These are phyloP conservation scores for Penicillium coffeae DNA, from an alignment of 495 filamentous ascomycete genomes.

Conservation along the genomic window DNA sequence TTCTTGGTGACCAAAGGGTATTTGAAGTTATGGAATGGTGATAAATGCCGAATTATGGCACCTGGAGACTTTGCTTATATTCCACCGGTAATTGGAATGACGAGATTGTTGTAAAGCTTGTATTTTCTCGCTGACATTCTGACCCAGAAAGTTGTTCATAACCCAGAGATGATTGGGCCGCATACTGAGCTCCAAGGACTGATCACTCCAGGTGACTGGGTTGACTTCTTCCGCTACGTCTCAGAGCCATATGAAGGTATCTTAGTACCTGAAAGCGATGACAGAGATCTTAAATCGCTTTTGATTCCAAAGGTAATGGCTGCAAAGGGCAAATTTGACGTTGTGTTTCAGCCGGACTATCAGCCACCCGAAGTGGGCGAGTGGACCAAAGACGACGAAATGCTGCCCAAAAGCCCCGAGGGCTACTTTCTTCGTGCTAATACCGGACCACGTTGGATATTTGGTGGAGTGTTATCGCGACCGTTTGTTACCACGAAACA, in stretches of 20 bases:
- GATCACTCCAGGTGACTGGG: constrained; percentile 50
- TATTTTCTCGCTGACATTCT: too few species aligned
- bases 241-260: constrained; percentile 47
- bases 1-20: constrained; percentile 46
- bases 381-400: constrained; percentile 39
- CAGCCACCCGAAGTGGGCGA: constrained; percentile 34
- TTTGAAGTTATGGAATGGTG: constrained; percentile 46
- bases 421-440: constrained; percentile 42
- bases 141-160: constrained; percentile 40
- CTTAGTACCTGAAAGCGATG: constrained; percentile 45
- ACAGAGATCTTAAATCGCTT: constrained; percentile 36
- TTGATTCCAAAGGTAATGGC: constrained; percentile 50
- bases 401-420: constrained; percentile 32
- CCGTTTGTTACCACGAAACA: constrained; percentile 44
- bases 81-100: constrained; percentile 35
- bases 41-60: constrained; percentile 40
- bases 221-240: constrained; percentile 50
- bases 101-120: too few species aligned
- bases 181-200: constrained; percentile 44
- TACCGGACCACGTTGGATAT: constrained; percentile 39
- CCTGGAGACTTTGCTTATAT: constrained; percentile 49
- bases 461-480: constrained; percentile 41
- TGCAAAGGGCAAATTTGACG: constrained; percentile 47
- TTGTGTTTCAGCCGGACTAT: constrained; percentile 43
- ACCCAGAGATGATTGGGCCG: constrained; percentile 38